Conservation (phyloP, 257 asterid genomes). For the Forsythia suspensa region DNA sequence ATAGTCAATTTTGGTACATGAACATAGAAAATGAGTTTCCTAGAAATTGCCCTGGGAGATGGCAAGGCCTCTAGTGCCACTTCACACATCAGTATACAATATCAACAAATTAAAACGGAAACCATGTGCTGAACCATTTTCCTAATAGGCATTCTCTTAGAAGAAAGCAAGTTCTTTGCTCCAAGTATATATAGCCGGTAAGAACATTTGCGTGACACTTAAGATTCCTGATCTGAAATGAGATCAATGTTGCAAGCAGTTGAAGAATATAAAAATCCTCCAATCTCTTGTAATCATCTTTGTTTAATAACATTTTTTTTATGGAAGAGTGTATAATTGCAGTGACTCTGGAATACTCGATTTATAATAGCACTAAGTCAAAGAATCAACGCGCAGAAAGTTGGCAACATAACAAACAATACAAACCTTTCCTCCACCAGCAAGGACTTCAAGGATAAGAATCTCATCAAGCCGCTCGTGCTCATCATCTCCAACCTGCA, state of each 20-base stretch:
- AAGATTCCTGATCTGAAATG: background rate
- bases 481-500: constrained; percentile 67
- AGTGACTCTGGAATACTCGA: background rate
- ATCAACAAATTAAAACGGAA: background rate
- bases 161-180: constrained; percentile 9
- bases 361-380: background rate
- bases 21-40: background rate
- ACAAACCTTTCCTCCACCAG: constrained; percentile 97
- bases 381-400: background rate
- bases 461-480: constrained; percentile 56
- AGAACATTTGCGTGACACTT: background rate
- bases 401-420: constrained; percentile 1
- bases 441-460: constrained; percentile 79
- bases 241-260: constrained; percentile 10
- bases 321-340: background rate
- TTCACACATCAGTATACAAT: background rate
- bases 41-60: background rate
- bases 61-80: background rate
- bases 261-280: background rate
- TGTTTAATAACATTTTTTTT: background rate
- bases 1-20: background rate
- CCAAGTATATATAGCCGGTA: background rate
- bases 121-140: background rate
- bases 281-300: background rate
- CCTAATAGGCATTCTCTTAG: constrained; percentile 17